Evolutionary conservation across 129 eudicot genomes (phyloP).

Genomic region (Deinandra increscens): DNA sequence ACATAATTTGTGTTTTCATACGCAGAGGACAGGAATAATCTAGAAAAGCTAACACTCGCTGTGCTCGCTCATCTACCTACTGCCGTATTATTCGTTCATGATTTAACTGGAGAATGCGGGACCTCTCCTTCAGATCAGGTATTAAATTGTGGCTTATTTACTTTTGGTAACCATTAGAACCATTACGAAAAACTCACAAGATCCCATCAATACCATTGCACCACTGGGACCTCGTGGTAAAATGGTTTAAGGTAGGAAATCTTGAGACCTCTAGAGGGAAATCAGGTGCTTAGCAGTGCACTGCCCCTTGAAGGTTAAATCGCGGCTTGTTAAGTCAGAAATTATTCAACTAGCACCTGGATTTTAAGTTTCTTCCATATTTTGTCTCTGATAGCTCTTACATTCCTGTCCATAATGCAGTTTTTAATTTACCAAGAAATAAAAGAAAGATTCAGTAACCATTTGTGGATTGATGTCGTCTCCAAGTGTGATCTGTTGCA

Average conservation of each 20-base stretch:
- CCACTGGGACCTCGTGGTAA: too few species aligned
- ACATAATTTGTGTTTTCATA: constrained; percentile 23
- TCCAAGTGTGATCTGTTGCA: constrained; percentile 84
- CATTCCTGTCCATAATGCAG: constrained; percentile 39
- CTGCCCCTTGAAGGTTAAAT: too few species aligned
- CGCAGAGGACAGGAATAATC: constrained; percentile 93
- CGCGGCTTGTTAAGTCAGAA: background rate
- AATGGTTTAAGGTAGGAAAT: too few species aligned
- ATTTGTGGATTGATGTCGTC: constrained; percentile 95
- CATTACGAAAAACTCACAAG: too few species aligned
- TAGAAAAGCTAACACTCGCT: constrained; percentile 91
- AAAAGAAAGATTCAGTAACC: constrained; percentile 63
- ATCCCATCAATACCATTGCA: too few species aligned
- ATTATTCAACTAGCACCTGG: background rate
- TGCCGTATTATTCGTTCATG: constrained; percentile 88
- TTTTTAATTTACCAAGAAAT: constrained; percentile 76
- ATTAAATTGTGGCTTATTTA: background rate
- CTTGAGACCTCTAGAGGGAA: too few species aligned
- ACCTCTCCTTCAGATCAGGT: constrained; percentile 98
- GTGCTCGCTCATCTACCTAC: constrained; percentile 89
- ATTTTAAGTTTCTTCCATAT: constrained; percentile 1
- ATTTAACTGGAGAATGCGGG: constrained; percentile 95
- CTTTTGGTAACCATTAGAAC: too few species aligned
- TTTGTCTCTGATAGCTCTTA: background rate
- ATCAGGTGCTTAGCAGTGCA: too few species aligned